These are phyloP conservation scores for Pisolithus microcarpus DNA, from an alignment of 768 basidiomycete genomes.

Conservation along the genomic window DNA sequence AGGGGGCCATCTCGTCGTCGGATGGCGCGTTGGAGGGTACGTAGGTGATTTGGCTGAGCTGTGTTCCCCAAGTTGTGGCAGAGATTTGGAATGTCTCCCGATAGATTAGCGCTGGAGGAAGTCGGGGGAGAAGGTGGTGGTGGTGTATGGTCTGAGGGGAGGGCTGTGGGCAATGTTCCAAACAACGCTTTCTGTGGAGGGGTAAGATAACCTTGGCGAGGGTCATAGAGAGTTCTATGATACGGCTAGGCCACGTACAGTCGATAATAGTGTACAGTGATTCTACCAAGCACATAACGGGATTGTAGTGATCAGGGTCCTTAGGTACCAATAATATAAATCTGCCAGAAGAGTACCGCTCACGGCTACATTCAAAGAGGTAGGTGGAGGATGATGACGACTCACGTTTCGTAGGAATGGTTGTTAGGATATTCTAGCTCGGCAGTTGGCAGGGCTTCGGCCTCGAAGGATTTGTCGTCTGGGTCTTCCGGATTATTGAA, in stretches of 20 bases:
- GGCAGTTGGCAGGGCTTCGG: conserved; percentile 54
- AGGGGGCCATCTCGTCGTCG: conserved; percentile 63
- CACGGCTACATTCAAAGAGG: not conserved
- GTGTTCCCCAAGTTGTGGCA: conserved; percentile 23
- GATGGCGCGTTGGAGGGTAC: conserved; percentile 63
- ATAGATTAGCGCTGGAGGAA: conserved; percentile 25
- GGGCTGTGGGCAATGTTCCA: conserved; percentile 51
- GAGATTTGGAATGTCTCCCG: conserved; percentile 8
- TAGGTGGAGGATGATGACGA: not conserved
- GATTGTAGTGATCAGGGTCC: conserved; percentile 83
- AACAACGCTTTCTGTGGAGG: conserved; percentile 59
- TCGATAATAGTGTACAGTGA: conserved; percentile 67
- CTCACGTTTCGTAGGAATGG: conserved; percentile 59
- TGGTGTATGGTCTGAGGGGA: conserved; percentile 19
- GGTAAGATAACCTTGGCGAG: conserved; percentile 54
- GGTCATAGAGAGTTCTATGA: not conserved
- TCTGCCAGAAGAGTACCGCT: conserved; percentile 29
- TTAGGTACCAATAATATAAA: conserved; percentile 74
- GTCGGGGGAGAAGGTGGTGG: conserved; percentile 34
- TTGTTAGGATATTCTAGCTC: conserved; percentile 77
- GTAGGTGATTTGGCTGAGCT: conserved; percentile 37
- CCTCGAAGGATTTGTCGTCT: conserved; percentile 56
- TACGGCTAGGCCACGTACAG: conserved; percentile 37
- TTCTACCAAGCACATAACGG: conserved; percentile 71
- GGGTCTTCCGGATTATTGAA: conserved; percentile 64